phyloP scores from a whole-genome alignment of 1,284 basidiomycete genomes.

The Trametes pubescens region DNA sequence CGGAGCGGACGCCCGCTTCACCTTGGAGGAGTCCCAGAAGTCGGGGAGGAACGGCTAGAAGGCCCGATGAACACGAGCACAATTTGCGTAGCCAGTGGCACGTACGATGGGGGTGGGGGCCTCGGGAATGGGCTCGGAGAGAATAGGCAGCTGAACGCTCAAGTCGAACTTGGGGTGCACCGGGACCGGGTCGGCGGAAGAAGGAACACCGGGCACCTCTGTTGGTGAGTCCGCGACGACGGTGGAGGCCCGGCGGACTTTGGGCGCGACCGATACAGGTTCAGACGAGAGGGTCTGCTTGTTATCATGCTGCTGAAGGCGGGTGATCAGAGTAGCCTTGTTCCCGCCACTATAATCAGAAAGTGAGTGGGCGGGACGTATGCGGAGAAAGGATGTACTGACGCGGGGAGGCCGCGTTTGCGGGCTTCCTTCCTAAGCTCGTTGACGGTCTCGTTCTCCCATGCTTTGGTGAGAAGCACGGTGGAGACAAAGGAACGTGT shows the following conservation, averaged over 20 bases:
- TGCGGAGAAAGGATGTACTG: conserved; percentile 42
- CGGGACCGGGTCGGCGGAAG: conserved; percentile 32
- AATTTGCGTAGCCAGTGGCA: conserved; percentile 26
- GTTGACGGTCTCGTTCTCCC: conserved; percentile 68
- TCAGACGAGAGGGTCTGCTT: conserved; percentile 31
- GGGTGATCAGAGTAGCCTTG: conserved; percentile 63
- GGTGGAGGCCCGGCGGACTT: conserved; percentile 47
- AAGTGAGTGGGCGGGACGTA: conserved; percentile 9
- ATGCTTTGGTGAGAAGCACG: conserved; percentile 69
- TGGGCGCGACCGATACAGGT: conserved; percentile 33
- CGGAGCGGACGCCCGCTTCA: conserved; percentile 44
- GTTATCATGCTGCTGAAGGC: conserved; percentile 61
- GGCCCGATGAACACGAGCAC: conserved; percentile 8
- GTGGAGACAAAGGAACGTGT: conserved; percentile 64
- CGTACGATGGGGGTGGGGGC: conserved; percentile 67
- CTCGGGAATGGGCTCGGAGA: conserved; percentile 52
- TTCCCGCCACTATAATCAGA: conserved; percentile 56
- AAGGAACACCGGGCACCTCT: conserved; percentile 42
- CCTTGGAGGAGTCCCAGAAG: conserved; percentile 69
- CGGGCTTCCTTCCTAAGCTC: conserved; percentile 72
- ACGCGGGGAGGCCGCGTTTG: conserved; percentile 70
- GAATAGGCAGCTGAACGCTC: conserved; percentile 64
- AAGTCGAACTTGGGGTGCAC: conserved; percentile 46
- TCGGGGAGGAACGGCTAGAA: conserved; percentile 76
- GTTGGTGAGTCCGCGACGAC: conserved; percentile 22